Conservation (phyloP, 2,329 filamentous ascomycete genomes). For the Ophiostoma australiae region DNA sequence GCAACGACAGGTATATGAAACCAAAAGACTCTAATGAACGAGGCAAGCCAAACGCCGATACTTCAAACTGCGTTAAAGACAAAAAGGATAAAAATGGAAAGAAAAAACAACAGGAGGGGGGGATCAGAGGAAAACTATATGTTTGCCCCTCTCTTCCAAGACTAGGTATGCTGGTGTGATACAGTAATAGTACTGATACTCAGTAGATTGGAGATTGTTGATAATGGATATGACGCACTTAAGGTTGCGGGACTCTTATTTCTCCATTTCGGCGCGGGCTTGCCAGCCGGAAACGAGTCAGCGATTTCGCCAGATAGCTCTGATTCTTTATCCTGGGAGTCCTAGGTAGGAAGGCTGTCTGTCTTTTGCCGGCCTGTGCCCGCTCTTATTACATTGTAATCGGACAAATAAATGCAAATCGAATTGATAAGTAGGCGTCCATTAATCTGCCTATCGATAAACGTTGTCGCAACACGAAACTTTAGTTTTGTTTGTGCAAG, state of each 20-base stretch:
- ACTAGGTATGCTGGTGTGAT: background rate
- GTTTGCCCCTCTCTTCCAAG: conserved; percentile 11
- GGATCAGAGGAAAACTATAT: background rate
- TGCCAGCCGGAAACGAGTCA: background rate
- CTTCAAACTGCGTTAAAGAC: background rate
- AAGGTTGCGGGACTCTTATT: background rate
- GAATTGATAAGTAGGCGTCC: background rate
- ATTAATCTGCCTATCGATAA: background rate
- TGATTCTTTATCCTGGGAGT: background rate
- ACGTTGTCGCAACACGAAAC: background rate
- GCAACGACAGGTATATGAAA: background rate
- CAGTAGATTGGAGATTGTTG: background rate
- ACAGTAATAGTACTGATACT: background rate
- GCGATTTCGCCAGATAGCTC: background rate
- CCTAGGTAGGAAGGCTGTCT: conserved; percentile 4
- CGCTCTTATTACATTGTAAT: background rate
- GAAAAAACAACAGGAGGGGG: background rate
- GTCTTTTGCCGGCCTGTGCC: background rate
- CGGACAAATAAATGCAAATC: background rate
- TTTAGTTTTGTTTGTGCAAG: background rate
- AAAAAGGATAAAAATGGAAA: background rate
- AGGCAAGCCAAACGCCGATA: background rate
- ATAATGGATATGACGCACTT: conserved; percentile 15
- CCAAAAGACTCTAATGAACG: background rate
- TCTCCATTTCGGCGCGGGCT: conserved; percentile 5